Evolutionary conservation across 2,329 filamentous ascomycete species (phyloP).

Genomic region (Colletotrichum incanum): DNA sequence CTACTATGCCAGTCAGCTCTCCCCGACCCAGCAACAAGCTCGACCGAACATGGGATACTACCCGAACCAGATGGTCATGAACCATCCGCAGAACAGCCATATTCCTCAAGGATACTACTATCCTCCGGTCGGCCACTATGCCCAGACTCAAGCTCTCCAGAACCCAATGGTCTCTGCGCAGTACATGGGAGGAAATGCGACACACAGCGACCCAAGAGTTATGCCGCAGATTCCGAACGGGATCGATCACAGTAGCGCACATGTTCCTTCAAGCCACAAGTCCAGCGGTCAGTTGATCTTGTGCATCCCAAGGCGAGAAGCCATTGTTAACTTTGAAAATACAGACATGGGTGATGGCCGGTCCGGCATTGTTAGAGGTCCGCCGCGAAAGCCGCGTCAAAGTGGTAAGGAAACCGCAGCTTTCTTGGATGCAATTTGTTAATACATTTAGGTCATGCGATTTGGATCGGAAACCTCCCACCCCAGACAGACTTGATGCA

Average conservation of each 20-base stretch:
- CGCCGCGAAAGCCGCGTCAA: slow-evolving; percentile 72
- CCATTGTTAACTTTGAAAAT: not conserved
- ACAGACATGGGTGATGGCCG: slow-evolving; percentile 48
- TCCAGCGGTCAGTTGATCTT: not conserved
- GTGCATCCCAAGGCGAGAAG: not conserved
- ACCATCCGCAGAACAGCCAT: slow-evolving; percentile 54
- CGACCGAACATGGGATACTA: slow-evolving; percentile 61
- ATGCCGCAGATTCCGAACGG: slow-evolving; percentile 44
- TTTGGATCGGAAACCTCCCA: slow-evolving; percentile 96
- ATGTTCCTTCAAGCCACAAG: slow-evolving; percentile 10
- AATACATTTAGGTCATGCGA: slow-evolving; percentile 78
- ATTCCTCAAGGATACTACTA: slow-evolving; percentile 62
- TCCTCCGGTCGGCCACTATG: slow-evolving; percentile 55
- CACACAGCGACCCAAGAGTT: slow-evolving; percentile 48
- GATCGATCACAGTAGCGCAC: slow-evolving; percentile 30
- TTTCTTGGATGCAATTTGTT: slow-evolving; percentile 37
- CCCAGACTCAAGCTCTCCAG: slow-evolving; percentile 52
- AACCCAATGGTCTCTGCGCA: slow-evolving; percentile 54
- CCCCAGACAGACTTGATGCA: slow-evolving; percentile 85
- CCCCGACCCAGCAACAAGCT: slow-evolving; percentile 54
- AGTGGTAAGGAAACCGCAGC: slow-evolving; percentile 63
- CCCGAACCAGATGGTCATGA: slow-evolving; percentile 60
- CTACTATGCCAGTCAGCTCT: slow-evolving; percentile 60
- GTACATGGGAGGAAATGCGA: slow-evolving; percentile 50
- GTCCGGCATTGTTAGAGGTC: slow-evolving; percentile 65